Evolutionary conservation across 2,329 filamentous ascomycete genomes (phyloP), one percentile per base, ranked within the genome.

Genomic region (Trichocomaceae sp.): DNA sequence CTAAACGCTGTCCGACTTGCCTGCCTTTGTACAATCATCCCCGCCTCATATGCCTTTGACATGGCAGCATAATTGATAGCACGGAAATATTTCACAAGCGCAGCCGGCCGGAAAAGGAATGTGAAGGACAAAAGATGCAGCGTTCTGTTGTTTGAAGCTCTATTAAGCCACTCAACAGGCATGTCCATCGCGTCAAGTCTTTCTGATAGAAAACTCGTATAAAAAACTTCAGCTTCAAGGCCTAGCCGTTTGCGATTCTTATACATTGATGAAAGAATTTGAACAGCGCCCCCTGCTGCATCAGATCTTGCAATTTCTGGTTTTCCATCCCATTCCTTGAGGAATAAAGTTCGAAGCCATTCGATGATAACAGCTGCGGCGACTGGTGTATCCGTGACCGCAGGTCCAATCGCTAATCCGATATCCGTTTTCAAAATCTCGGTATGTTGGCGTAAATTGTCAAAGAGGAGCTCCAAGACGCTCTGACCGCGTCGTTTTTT

Each of bases 41-140:
- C 83, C 59, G 84, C 80, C 64, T 93, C 87, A 62, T 85, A 90
- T 15, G 86, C 82, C 56, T 84, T 82, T 61, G 85, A 88, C 92
- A 97, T 97, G 15, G 81, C 81, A 0, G 88, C 83, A 63, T 93
- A 90, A 66, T 96, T 96, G 64, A 96, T 85, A 3, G 89, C 83
- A 17, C 92, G 85, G 68, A 97, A 96, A 67, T 90, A 95, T 0
- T 83, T 84, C 2, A 95, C 85, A 2, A 95, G 74, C 1, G 83
- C 83, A 0, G 84, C 79, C 0, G 85, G 79, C 19, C 80, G 83
- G 63, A 96, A 96, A 0, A 97, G 77, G 65, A 87, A 95, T 0
- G 88, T 83, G 59, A 87, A 89, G 56, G 90, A 85, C 3, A 97
- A 75, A 0, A 97, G 74, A 69, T 96, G 90, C 20, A 85, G 74